Conservation (phyloP, 768 basidiomycete species). For the Kwoniella europaea region DNA sequence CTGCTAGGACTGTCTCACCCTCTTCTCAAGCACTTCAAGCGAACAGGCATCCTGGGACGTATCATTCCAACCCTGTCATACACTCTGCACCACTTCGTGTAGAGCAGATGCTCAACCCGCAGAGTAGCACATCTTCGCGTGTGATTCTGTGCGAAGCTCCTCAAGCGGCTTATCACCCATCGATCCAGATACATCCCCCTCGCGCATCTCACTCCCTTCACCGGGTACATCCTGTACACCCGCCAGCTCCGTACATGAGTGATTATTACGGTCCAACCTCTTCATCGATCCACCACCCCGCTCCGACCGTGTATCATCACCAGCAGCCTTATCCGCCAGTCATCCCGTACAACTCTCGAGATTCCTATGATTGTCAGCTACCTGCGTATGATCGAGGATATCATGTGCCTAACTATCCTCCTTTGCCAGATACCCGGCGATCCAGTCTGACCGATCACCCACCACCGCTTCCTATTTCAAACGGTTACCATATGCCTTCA, state of each 20-base stretch:
- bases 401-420: not conserved
- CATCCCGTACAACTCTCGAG: conserved; percentile 5
- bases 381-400: not conserved
- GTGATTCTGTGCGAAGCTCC: conserved; percentile 22
- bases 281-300: not conserved
- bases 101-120: conserved; percentile 29
- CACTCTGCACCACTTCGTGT: conserved; percentile 18
- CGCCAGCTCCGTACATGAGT: too few species aligned
- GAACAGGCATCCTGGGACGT: not conserved
- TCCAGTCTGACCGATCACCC: conserved; percentile 19
- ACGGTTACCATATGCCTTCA: conserved; percentile 1
- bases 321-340: not conserved
- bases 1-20: not conserved
- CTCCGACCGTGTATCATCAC: not conserved
- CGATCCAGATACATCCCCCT: not conserved
- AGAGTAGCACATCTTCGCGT: conserved; percentile 12
- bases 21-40: not conserved
- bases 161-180: not conserved
- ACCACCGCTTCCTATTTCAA: not conserved
- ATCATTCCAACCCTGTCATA: not conserved
- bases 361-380: conserved; percentile 2
- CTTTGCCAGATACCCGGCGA: not conserved
- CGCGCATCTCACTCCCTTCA: too few species aligned
- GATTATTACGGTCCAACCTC: too few species aligned
- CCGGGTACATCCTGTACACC: too few species aligned